A percentile compares a stretch with the other conserved stretches of the same genome.
These are phyloP conservation scores for Colletotrichum sidae DNA, from an alignment of 2,329 filamentous ascomycete genomes.

Conservation along the genomic window DNA sequence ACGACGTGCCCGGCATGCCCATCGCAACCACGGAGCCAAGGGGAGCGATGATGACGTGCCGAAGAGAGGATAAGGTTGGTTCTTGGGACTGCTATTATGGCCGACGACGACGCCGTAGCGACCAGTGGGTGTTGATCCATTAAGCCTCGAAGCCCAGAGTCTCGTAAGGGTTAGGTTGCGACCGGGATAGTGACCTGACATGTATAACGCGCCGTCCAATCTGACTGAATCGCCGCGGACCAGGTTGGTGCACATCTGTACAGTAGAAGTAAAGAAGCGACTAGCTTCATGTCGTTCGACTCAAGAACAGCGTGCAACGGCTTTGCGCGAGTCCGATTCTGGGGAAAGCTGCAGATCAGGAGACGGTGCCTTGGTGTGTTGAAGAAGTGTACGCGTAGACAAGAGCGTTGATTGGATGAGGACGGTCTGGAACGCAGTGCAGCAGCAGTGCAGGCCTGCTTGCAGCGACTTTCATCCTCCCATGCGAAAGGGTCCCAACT, in stretches of 20 bases:
- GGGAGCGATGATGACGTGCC: too few relatives aligned
- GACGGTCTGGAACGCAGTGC: slow-evolving; percentile 28
- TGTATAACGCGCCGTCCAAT: not conserved
- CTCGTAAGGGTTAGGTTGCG: too few relatives aligned
- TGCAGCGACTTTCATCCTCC: not conserved
- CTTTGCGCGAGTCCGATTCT: slow-evolving; percentile 5
- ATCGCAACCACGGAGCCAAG: too few relatives aligned
- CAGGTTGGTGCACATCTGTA: too few relatives aligned
- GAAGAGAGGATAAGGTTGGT: too few relatives aligned
- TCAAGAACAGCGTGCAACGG: slow-evolving; percentile 15
- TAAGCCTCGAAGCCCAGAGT: too few relatives aligned
- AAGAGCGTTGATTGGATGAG: slow-evolving; percentile 11
- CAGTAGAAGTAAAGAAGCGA: slow-evolving; percentile 2
- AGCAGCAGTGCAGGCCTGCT: slow-evolving; percentile 13
- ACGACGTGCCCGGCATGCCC: not conserved
- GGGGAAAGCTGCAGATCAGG: not conserved
- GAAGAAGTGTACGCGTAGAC: slow-evolving; percentile 19
- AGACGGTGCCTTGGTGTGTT: slow-evolving; percentile 20
- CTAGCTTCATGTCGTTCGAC: slow-evolving; percentile 12
- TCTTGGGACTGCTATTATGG: too few relatives aligned
- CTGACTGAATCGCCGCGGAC: not conserved
- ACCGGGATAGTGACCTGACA: too few relatives aligned
- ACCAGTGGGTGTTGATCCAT: too few relatives aligned
- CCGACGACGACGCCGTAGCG: too few relatives aligned
- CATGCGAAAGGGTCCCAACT: too few relatives aligned